Evolutionary conservation across 1,284 basidiomycete species (phyloP).

Genomic region (Athelia psychrophila): DNA sequence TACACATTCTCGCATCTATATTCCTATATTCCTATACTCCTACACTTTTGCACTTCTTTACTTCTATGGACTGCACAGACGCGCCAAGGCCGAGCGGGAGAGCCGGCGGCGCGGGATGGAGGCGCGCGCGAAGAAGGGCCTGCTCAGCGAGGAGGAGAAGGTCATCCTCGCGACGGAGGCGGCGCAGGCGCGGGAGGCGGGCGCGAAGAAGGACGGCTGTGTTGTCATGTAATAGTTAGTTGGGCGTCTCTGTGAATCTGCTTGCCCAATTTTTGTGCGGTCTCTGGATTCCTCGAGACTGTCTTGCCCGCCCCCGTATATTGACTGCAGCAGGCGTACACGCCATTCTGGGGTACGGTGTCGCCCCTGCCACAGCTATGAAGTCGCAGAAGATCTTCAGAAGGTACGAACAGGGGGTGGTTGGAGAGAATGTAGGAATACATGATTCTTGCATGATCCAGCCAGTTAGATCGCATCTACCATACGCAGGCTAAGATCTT

Average conservation of each 20-base stretch:
- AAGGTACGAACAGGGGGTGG: constrained; percentile 63
- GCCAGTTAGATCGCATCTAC: constrained; percentile 65
- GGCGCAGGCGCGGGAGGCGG: constrained; percentile 32
- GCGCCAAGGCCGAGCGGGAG: constrained; percentile 67
- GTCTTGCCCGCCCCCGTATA: too few relatives aligned
- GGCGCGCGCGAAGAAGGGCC: constrained; percentile 67
- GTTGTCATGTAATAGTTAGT: constrained; percentile 48
- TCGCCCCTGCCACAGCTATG: too few relatives aligned
- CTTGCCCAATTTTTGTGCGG: too few relatives aligned
- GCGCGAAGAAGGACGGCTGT: constrained; percentile 48
- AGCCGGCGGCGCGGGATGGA: constrained; percentile 64
- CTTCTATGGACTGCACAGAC: constrained; percentile 40
- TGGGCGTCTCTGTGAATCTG: constrained; percentile 6
- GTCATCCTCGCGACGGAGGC: constrained; percentile 50
- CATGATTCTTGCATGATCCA: constrained; percentile 66
- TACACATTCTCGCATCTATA: background rate
- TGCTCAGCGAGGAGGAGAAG: constrained; percentile 62
- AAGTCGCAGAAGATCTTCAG: constrained; percentile 71
- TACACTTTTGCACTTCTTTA: constrained; percentile 6
- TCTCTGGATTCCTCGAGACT: too few relatives aligned
- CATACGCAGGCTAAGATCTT: constrained; percentile 58
- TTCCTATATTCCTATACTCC: constrained; percentile 7
- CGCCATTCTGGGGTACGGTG: too few relatives aligned
- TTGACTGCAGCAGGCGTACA: too few relatives aligned
- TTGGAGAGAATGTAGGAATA: constrained; percentile 79